Evolutionary conservation across 192 early-diverging fungal genomes (phyloP).

Genomic region (Globomyces pollinis-pini): DNA sequence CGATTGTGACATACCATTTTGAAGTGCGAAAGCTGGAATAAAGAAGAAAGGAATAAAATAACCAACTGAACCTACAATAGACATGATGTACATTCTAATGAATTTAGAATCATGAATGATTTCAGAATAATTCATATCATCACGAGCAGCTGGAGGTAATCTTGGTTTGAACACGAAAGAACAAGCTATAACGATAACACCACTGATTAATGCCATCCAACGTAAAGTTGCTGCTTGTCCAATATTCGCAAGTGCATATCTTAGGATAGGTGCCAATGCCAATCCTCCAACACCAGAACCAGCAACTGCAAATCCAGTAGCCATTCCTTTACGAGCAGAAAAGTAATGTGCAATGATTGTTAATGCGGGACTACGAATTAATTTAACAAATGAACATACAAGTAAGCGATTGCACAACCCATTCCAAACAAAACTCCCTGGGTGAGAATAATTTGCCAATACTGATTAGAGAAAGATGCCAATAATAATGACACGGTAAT

Average conservation of each 20-base stretch:
- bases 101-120: slow-evolving; percentile 33
- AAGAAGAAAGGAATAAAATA: slow-evolving; percentile 55
- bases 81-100: slow-evolving; percentile 21
- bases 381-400: no score
- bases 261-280: slow-evolving; percentile 49
- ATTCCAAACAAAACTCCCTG: slow-evolving; percentile 71
- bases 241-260: slow-evolving; percentile 47
- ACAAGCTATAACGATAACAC: slow-evolving; percentile 41
- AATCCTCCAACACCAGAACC: slow-evolving; percentile 71
- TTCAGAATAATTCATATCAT: slow-evolving; percentile 19
- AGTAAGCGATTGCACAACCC: slow-evolving; percentile 55
- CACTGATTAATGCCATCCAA: slow-evolving; percentile 63
- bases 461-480: slow-evolving; percentile 32
- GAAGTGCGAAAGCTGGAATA: slow-evolving; percentile 47
- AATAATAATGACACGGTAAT: slow-evolving; percentile 33
- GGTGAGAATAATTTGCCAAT: slow-evolving; percentile 69
- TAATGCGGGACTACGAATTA: slow-evolving; percentile 56
- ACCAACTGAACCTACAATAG: slow-evolving; percentile 36
- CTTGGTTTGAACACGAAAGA: slow-evolving; percentile 19
- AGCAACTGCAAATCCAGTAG: slow-evolving; percentile 64
- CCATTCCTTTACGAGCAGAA: slow-evolving; percentile 51
- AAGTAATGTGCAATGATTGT: slow-evolving; percentile 68
- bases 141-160: background rate
- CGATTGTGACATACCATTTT: slow-evolving; percentile 48
- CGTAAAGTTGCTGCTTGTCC: slow-evolving; percentile 60